Evolutionary conservation across 306 rosid genomes (phyloP), one percentile per base, ranked within the genome.

Genomic region (Prunus campanulata): DNA sequence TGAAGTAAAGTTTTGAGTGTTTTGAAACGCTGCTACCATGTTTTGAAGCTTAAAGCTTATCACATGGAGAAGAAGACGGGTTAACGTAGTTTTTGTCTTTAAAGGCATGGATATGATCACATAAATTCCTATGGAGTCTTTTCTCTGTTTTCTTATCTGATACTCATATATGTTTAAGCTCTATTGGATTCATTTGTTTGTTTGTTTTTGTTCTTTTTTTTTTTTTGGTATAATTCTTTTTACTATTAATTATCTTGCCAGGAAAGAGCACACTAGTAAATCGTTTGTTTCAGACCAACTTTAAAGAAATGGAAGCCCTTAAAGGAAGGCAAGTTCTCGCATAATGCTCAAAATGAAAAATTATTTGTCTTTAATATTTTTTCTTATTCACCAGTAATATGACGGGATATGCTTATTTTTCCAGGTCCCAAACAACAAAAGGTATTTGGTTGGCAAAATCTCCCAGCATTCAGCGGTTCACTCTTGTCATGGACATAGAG

Each of bases 391-490:
- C 55, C 13, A 68, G 22, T 30, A 44, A 78, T 49, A 56, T 79
- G 78, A 71, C 56, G 55, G 35, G 54, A 0, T 79, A 20, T 80
- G 56, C 3, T 66, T 86, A 27, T 79, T 70, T 77, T 79, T 78
- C 74, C 90, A 96, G 99, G 91, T 89, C 98, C 79, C 99, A 96
- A 87, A 96, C 99, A 67, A 96, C 99, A 39, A 96, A 96, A 84
- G 99, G 99, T 83, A 92, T 96, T 70, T 96, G 99, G 99, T 84
- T 90, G 83, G 99, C 99, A 71, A 88, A 68, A 76, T 92, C 98
- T 78, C 80, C 81, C 15, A 98, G 96, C 77, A 92, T 96, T 51
- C 97, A 91, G 81, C 99, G 98, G 66, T 90, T 89, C 75, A 96
- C 99, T 15, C 80, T 96, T 81, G 99, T 91, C 66, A 92, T 96